These are phyloP conservation scores for Yamadazyma akitaensis DNA, from an alignment of 805 yeast species.

Conservation along the genomic window DNA sequence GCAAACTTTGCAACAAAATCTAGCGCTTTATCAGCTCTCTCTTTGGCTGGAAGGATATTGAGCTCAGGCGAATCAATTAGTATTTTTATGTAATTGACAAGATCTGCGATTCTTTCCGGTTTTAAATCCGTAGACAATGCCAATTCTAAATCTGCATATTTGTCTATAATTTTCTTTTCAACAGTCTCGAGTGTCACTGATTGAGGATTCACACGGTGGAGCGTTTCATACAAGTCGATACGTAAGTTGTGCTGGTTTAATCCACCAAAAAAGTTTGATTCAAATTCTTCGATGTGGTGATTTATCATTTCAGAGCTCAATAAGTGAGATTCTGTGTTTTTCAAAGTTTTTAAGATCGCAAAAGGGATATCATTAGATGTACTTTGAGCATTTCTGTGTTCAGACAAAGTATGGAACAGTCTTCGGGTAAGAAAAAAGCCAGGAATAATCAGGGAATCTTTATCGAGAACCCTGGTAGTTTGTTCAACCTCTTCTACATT, in stretches of 20 bases:
- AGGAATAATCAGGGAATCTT: conserved; percentile 6
- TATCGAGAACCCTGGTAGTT: too few species aligned
- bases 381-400: background rate
- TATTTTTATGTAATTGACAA: conserved; percentile 28
- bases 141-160: conserved; percentile 22
- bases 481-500: background rate
- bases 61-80: conserved; percentile 33
- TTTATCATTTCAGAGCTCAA: conserved; percentile 2
- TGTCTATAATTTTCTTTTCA: conserved; percentile 23
- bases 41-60: background rate
- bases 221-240: conserved; percentile 21
- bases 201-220: conserved; percentile 26
- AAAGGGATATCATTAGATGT: background rate
- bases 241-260: conserved; percentile 20
- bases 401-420: conserved; percentile 25
- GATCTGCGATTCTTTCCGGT: conserved; percentile 24
- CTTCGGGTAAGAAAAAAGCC: conserved; percentile 12
- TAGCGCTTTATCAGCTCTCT: conserved; percentile 18
- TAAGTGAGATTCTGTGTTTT: background rate
- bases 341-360: background rate
- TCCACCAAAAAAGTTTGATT: conserved; percentile 10
- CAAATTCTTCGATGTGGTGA: conserved; percentile 12
- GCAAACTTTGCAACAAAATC: conserved; percentile 29
- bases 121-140: conserved; percentile 10
- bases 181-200: conserved; percentile 24